Evolutionary conservation across 2,329 filamentous ascomycete genomes (phyloP), one percentile per base, ranked within the genome.

Genomic region (Aphanocladium album): DNA sequence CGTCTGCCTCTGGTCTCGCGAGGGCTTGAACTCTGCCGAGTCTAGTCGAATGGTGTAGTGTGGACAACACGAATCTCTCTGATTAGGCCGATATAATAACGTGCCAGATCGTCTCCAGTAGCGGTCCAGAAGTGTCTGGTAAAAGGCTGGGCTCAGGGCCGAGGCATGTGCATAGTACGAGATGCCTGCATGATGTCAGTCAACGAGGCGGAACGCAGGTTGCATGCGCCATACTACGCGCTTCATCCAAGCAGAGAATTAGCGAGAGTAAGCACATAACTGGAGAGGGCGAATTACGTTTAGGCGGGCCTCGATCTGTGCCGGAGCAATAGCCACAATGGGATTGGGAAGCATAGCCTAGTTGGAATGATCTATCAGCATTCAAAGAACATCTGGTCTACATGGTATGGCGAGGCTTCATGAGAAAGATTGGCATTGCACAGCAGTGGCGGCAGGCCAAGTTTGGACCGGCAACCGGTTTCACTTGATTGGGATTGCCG

Each of bases 11-110:
- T 95, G 91, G 67, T 91, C 87, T 71, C 84, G 86, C 30, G 84
- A 82, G 6, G 89, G 79, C 65, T 83, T 86, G 74, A 89, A 90
- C 43, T 80, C 76, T 51, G 77, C 72, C 25, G 85, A 84, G 67
- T 91, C 88, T 21, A 93, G 79, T 51, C 89, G 85, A 58, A 95
- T 87, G 1, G 89, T 92, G 72, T 93, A 98, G 70, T 97, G 92
- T 49, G 93, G 92, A 73, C 95, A 99, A 70, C 95, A 99, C 63
- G 91, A 90, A 60, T 86, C 81, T 62, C 83, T 82, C 68, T 91
- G 87, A 72, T 95, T 89, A 16, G 90, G 90, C 63, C 90, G 86
- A 74, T 95, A 95, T 53, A 95, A 77, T 9, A 91, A 78, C 30
- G 77, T 84, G 17, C 83, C 86, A 41, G 86, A 92, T 64, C 89